Percentiles rank a stretch among this genome's conserved stretches.
These are phyloP conservation scores for Blastocystis sp. DNA, from an alignment of 352 stramenopile genomes.

Conservation along the genomic window DNA sequence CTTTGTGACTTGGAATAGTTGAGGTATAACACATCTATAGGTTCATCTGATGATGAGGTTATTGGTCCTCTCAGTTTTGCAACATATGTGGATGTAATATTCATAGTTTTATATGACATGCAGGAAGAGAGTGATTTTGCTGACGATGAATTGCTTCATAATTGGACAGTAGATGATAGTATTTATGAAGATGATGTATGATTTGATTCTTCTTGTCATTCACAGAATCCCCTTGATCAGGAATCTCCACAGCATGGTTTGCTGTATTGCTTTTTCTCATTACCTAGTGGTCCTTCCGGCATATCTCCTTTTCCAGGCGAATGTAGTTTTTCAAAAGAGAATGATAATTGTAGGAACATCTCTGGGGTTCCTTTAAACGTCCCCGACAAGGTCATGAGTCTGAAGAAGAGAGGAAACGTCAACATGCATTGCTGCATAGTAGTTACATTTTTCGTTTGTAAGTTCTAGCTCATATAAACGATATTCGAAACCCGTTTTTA, in stretches of 20 bases:
- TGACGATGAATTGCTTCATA: background rate
- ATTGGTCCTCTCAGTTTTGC: background rate
- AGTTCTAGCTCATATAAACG: background rate
- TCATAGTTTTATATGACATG: background rate
- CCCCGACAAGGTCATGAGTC: background rate
- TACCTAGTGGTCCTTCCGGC: background rate
- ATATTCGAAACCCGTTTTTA: slow-evolving; percentile 39
- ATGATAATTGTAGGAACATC: background rate
- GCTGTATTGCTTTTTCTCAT: background rate
- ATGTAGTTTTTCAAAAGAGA: background rate
- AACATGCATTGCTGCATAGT: background rate
- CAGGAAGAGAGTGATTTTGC: background rate
- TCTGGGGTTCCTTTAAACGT: background rate
- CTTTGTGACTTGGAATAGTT: background rate
- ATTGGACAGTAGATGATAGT: slow-evolving; percentile 18
- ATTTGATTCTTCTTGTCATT: background rate
- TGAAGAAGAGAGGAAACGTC: background rate
- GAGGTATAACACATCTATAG: background rate
- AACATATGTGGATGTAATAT: background rate
- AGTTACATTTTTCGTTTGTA: background rate
- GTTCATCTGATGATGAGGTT: slow-evolving; percentile 22
- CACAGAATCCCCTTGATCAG: background rate
- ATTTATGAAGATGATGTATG: slow-evolving; percentile 35
- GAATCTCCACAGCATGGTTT: background rate
- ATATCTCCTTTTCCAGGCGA: background rate